Percentiles rank a stretch among this genome's conserved stretches.
Evolutionary conservation across 2,329 filamentous ascomycete genomes (phyloP).

Genomic region (Teratosphaeria viscida): DNA sequence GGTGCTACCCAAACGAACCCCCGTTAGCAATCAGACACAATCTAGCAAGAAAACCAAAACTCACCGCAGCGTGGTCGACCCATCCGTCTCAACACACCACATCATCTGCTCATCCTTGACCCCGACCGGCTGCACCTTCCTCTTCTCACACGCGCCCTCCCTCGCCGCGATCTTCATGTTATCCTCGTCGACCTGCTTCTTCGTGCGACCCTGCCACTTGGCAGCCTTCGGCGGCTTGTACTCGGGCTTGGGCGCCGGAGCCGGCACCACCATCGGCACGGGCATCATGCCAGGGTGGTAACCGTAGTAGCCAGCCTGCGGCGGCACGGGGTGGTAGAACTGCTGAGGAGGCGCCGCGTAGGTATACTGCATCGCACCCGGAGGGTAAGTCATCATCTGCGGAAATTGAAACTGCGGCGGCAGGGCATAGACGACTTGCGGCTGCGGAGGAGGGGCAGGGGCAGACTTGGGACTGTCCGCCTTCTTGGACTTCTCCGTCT

Average conservation of each 20-base stretch:
- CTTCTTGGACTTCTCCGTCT: background rate
- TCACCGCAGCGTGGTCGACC: constrained; percentile 21
- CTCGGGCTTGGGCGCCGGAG: background rate
- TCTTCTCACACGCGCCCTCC: constrained; percentile 24
- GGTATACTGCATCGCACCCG: constrained; percentile 1
- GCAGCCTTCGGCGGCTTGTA: constrained; percentile 7
- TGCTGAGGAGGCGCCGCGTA: background rate
- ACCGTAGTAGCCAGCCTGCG: background rate
- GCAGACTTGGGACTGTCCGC: constrained; percentile 4
- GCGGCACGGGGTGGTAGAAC: constrained; percentile 2
- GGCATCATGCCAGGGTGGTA: background rate
- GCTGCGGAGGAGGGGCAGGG: background rate
- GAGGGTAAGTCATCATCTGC: constrained; percentile 3
- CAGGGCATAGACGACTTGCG: constrained; percentile 6
- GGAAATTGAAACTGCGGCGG: constrained; percentile 1
- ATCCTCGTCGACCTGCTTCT: constrained; percentile 28
- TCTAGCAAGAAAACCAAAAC: constrained; percentile 3
- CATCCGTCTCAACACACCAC: constrained; percentile 27
- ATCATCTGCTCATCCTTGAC: constrained; percentile 25
- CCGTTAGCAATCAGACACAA: constrained; percentile 1
- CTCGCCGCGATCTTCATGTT: constrained; percentile 27
- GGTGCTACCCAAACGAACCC: constrained; percentile 9
- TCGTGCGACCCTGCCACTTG: constrained; percentile 28
- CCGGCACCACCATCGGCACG: constrained; percentile 4
- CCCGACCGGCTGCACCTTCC: constrained; percentile 23